phyloP scores from a whole-genome alignment of 2,329 filamentous ascomycete species.

The Ophiostoma perfectum region DNA sequence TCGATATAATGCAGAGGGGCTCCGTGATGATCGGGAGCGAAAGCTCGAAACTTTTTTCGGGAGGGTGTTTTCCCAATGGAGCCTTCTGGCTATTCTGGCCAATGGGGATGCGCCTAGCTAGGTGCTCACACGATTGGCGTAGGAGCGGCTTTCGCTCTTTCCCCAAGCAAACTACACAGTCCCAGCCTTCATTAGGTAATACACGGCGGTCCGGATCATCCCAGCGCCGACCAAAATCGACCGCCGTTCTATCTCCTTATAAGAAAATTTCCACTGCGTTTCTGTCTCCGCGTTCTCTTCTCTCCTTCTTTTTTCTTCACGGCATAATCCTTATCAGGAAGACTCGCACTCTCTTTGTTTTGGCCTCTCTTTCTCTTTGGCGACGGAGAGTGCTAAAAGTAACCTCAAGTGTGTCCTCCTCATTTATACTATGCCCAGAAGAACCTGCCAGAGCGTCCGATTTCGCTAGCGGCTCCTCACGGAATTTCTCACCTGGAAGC shows the following conservation, averaged over 20 bases:
- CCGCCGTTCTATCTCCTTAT: not conserved
- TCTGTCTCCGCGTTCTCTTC: conserved; percentile 22
- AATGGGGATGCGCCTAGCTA: not conserved
- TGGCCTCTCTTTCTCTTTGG: conserved; percentile 5
- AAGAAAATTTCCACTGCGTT: conserved; percentile 2
- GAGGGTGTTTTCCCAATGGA: conserved; percentile 11
- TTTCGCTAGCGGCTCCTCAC: conserved; percentile 94
- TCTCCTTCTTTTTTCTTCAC: conserved; percentile 35
- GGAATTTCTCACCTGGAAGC: conserved; percentile 27
- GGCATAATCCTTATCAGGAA: conserved; percentile 86
- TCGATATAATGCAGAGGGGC: not conserved
- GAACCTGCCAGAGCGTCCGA: conserved; percentile 64
- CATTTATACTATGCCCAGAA: conserved; percentile 88
- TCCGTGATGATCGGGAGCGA: conserved; percentile 1
- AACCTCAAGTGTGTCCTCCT: conserved; percentile 73
- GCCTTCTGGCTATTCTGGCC: not conserved
- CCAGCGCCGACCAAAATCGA: conserved; percentile 6
- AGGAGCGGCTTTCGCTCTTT: not conserved
- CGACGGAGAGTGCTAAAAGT: conserved; percentile 14
- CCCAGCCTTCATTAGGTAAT: not conserved
- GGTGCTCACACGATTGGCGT: conserved; percentile 3
- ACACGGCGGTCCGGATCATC: conserved; percentile 20
- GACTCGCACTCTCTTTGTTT: conserved; percentile 25
- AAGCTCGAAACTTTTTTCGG: conserved; percentile 22
- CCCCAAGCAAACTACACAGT: not conserved